Base-by-base conservation (phyloP, 257 asterid species). In the Anisodus acutangulus region DNA sequence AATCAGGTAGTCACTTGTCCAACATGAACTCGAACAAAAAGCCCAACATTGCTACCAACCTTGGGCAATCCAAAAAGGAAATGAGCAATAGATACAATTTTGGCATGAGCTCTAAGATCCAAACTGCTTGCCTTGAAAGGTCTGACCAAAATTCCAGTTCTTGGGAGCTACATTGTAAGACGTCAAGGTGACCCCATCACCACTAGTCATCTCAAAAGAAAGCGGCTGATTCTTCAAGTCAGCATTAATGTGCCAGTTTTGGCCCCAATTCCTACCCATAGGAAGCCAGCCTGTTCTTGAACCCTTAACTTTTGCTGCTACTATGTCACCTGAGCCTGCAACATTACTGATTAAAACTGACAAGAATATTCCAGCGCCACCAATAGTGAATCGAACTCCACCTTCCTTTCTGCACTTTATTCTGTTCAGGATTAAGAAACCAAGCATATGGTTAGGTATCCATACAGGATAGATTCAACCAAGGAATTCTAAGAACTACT, bases 231-330 rank as follows among this genome's bases (percentile, higher is more conserved):
- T 87, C 88, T 86, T 89, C 89, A 93, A 82, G 83, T 89, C 91
- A 16, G 92, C 89, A 51, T 89, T 93, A 49, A 91, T 43, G 19
- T 92, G 97, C 97, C 97, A 91, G 82, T 88, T 92, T 80, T 90
- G 95, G 70, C 95, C 98, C 97, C 93, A 92, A 57, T 90, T 92
- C 53, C 95, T 67, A 59, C 97, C 94, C 97, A 93, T 93, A 76
- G 93, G 86, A 6, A 93, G 88, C 97, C 97, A 93, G 82, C 93
- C 91, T 31, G 97, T 93, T 63, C 88, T 82, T 8, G 96, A 86
- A 0, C 95, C 97, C 88, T 93, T 93, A 3, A 93, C 83, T 85
- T 91, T 93, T 82, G 92, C 97, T n/a, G 90, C 92, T 3, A 88
- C 57, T 6, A 92, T 84, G 58, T 93, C 96, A 2, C 97, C 97